A percentile compares a stretch with the other conserved stretches of the same genome.
phyloP scores from a whole-genome alignment of 495 filamentous ascomycete species.

The Arthonia radiata region DNA sequence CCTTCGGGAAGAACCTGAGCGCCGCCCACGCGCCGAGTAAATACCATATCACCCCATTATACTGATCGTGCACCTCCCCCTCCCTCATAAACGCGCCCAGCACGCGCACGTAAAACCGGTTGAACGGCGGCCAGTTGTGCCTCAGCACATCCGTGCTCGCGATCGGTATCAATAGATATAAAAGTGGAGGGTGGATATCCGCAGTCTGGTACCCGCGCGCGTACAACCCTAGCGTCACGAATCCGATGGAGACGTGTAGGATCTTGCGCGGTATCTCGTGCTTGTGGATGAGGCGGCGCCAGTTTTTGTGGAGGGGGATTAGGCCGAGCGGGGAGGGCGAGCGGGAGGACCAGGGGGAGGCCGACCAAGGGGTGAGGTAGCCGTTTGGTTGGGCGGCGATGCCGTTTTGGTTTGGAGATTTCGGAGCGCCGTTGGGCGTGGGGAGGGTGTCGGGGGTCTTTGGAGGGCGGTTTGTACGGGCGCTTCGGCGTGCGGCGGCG shows the following conservation, averaged over 20 bases:
- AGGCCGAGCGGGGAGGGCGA: slow-evolving; percentile 79
- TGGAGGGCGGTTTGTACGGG: too few species aligned
- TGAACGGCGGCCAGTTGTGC: slow-evolving; percentile 55
- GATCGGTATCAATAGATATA: slow-evolving; percentile 70
- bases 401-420: too few species aligned
- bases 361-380: background rate
- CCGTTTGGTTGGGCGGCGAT: background rate
- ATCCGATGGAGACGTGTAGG: slow-evolving; percentile 85
- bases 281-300: slow-evolving; percentile 32
- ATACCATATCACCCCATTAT: slow-evolving; percentile 94
- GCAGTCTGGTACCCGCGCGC: slow-evolving; percentile 42
- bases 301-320: slow-evolving; percentile 74
- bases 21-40: slow-evolving; percentile 71
- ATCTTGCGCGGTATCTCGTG: slow-evolving; percentile 56
- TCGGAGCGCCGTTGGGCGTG: too few species aligned
- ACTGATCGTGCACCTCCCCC: slow-evolving; percentile 57
- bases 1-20: slow-evolving; percentile 73
- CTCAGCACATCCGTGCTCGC: slow-evolving; percentile 58
- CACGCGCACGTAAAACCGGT: slow-evolving; percentile 61
- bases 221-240: slow-evolving; percentile 69
- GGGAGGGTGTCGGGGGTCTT: too few species aligned
- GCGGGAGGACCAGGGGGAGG: slow-evolving; percentile 14
- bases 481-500: too few species aligned
- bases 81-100: slow-evolving; percentile 90
- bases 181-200: slow-evolving; percentile 58